Evolutionary conservation across 2,329 filamentous ascomycete genomes (phyloP).

Genomic region (Diaporthe vexans): DNA sequence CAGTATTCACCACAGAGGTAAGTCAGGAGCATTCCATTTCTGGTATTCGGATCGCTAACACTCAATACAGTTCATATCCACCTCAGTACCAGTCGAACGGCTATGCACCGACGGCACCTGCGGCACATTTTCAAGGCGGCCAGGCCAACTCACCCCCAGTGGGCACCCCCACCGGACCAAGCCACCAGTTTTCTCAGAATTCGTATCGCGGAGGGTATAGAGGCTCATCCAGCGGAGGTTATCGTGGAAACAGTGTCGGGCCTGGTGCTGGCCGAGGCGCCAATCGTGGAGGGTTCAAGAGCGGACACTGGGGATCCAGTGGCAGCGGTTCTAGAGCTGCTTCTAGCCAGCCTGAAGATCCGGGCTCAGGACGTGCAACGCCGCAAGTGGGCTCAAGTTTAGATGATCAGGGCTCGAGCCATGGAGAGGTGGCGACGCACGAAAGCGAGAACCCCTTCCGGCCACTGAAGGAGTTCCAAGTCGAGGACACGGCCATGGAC

Average conservation of each 20-base stretch:
- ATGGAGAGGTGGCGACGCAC: constrained; percentile 54
- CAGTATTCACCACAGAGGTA: constrained; percentile 59
- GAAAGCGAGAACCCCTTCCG: constrained; percentile 74
- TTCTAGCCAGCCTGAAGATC: constrained; percentile 48
- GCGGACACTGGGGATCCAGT: constrained; percentile 77
- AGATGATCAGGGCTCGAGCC: constrained; percentile 35
- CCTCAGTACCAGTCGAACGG: constrained; percentile 71
- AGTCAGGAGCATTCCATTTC: constrained; percentile 44
- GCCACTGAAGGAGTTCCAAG: constrained; percentile 74
- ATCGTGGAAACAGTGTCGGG: constrained; percentile 71
- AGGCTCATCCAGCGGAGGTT: constrained; percentile 62
- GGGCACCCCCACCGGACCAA: constrained; percentile 70
- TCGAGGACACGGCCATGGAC: constrained; percentile 72
- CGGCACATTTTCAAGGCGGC: constrained; percentile 67
- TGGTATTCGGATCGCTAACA: constrained; percentile 45
- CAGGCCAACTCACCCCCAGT: constrained; percentile 62
- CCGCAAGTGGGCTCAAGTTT: constrained; percentile 42
- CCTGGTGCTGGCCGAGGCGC: constrained; percentile 61
- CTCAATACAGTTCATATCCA: constrained; percentile 69
- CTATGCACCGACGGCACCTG: constrained; percentile 62
- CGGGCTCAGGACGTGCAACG: constrained; percentile 45
- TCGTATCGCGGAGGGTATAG: constrained; percentile 62
- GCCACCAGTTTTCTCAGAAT: constrained; percentile 65
- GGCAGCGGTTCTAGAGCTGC: constrained; percentile 53
- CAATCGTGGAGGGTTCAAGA: constrained; percentile 75